A percentile compares a stretch with the other conserved stretches of the same genome.
phyloP scores from a whole-genome alignment of 352 stramenopile species.

The Globisporangium orthogonon region DNA sequence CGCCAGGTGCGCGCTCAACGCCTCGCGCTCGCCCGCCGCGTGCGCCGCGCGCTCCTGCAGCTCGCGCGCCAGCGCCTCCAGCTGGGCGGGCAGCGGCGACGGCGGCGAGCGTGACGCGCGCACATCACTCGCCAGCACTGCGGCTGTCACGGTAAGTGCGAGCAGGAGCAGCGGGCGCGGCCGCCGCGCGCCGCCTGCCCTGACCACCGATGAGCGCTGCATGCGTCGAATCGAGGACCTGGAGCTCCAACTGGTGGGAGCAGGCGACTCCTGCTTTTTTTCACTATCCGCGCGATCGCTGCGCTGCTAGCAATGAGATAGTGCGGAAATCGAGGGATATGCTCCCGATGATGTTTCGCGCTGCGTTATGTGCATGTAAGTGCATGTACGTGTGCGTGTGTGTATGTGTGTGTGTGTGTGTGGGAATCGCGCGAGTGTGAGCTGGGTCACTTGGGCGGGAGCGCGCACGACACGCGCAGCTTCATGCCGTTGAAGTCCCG shows the following conservation, averaged over 20 bases:
- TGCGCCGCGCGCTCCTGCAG: slow-evolving; percentile 13
- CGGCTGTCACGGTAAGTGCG: not conserved
- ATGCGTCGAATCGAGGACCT: not conserved
- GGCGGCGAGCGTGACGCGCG: not conserved
- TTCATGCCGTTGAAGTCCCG: slow-evolving; percentile 80
- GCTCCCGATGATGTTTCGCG: too few relatives aligned
- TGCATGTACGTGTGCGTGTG: too few relatives aligned
- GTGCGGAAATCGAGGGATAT: too few relatives aligned
- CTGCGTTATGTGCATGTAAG: too few relatives aligned
- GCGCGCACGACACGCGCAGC: slow-evolving; percentile 53
- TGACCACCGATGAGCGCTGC: not conserved
- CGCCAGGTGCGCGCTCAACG: slow-evolving; percentile 11
- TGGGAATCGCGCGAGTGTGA: not conserved
- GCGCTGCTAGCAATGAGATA: too few relatives aligned
- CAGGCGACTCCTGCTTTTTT: too few relatives aligned
- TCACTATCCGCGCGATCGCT: too few relatives aligned
- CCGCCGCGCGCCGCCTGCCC: too few relatives aligned
- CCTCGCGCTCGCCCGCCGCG: slow-evolving; percentile 7
- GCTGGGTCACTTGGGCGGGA: slow-evolving; percentile 33
- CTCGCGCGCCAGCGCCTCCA: slow-evolving; percentile 17
- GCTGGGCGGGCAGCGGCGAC: slow-evolving; percentile 3
- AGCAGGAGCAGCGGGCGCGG: not conserved
- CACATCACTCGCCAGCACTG: not conserved
- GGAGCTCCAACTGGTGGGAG: too few relatives aligned
- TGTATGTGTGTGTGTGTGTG: not conserved